Conservation (phyloP, 306 rosid species). For the Begonia masoniana region DNA sequence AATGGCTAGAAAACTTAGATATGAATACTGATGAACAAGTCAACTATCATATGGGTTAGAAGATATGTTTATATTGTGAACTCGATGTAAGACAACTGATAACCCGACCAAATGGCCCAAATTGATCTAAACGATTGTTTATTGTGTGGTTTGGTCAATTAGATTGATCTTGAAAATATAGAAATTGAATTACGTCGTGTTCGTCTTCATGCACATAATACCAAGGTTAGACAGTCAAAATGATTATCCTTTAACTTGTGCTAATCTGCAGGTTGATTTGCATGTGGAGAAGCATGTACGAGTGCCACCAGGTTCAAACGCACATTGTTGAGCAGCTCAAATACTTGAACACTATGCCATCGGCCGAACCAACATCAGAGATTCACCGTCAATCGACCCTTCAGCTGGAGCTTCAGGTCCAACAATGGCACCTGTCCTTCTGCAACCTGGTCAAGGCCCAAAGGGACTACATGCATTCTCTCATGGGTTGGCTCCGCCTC, state of each 20-base stretch:
- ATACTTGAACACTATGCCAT: constrained; percentile 68
- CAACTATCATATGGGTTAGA: too few species aligned
- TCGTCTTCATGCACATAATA: too few species aligned
- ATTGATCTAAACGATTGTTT: too few species aligned
- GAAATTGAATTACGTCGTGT: too few species aligned
- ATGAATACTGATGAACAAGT: too few species aligned
- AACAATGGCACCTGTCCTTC: constrained; percentile 90
- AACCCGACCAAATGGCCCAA: too few species aligned
- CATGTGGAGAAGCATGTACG: constrained; percentile 99
- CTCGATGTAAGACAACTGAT: too few species aligned
- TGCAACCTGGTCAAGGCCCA: constrained; percentile 73
- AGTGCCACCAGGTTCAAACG: constrained; percentile 90
- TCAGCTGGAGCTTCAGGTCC: constrained; percentile 83
- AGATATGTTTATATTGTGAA: too few species aligned
- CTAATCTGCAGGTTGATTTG: constrained; percentile 60
- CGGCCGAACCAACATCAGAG: constrained; percentile 72
- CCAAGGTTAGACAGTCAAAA: too few species aligned
- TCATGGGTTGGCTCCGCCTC: constrained; percentile 86
- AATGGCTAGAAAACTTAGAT: too few species aligned
- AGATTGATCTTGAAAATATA: too few species aligned
- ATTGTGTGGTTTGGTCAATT: too few species aligned
- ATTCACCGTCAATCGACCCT: constrained; percentile 81
- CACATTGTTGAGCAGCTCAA: constrained; percentile 94
- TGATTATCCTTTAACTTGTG: not conserved
- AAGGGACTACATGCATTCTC: constrained; percentile 70